Percentiles rank a stretch among this genome's conserved stretches.
Conservation (phyloP, 1,284 basidiomycete genomes). For the Cutaneotrichosporon cyanovorans region DNA sequence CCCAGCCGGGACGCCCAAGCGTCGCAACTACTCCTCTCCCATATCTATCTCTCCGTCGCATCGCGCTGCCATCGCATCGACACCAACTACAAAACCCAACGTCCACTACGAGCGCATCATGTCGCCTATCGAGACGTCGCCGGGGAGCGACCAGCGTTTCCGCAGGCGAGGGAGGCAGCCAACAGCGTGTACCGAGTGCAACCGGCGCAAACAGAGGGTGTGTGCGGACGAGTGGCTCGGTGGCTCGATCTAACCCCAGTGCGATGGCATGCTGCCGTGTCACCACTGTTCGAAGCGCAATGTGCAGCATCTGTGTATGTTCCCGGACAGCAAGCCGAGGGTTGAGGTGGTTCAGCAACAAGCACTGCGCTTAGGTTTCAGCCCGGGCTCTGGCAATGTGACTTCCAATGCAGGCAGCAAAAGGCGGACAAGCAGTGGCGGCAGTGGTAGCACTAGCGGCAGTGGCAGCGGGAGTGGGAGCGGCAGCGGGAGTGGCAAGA, state of each 20-base stretch:
- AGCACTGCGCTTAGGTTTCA: no score
- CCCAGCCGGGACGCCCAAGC: background rate
- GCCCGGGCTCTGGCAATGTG: no score
- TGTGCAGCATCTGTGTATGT: slow-evolving; percentile 13
- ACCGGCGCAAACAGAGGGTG: slow-evolving; percentile 24
- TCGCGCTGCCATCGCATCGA: background rate
- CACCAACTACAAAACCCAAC: slow-evolving; percentile 2
- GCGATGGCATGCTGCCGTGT: slow-evolving; percentile 23
- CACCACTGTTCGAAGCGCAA: slow-evolving; percentile 23
- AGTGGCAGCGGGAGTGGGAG: background rate
- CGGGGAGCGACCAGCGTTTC: background rate
- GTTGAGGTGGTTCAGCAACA: no score
- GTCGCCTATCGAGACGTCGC: slow-evolving; percentile 1
- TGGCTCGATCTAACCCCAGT: slow-evolving; percentile 15
- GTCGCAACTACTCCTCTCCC: background rate
- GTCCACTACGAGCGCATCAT: slow-evolving; percentile 9
- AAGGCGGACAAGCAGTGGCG: background rate
- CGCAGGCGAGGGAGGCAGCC: slow-evolving; percentile 19
- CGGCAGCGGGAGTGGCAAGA: background rate
- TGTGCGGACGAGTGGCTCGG: no score
- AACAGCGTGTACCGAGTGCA: slow-evolving; percentile 25
- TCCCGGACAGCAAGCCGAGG: slow-evolving; percentile 10
- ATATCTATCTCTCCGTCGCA: background rate
- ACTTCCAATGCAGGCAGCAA: no score
- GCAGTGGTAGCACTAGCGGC: background rate